Conservation (phyloP, 2,329 filamentous ascomycete species). For the Fusarium albosuccineum region DNA sequence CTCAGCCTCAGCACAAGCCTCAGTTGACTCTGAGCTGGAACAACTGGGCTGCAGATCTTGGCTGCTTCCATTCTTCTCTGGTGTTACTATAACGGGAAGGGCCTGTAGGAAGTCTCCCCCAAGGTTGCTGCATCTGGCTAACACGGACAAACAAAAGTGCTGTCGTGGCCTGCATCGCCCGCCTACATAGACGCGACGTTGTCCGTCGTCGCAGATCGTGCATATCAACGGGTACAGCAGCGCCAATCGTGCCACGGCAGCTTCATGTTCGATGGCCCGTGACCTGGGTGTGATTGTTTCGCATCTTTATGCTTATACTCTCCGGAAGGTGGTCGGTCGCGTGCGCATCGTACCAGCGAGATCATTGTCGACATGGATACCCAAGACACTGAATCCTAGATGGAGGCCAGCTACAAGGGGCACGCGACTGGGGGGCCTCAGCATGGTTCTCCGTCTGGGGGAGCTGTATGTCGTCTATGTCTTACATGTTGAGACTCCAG, state of each 20-base stretch:
- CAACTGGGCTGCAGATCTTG: neutral
- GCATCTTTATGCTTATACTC: conserved; percentile 12
- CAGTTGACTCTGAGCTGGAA: neutral
- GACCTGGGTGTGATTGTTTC: conserved; percentile 21
- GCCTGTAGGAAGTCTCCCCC: neutral
- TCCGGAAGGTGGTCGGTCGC: conserved; percentile 39
- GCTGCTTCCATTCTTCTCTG: conserved; percentile 1
- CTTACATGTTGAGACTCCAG: conserved; percentile 3
- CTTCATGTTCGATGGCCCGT: conserved; percentile 25
- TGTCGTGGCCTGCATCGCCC: conserved; percentile 15
- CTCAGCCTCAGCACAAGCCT: conserved; percentile 37
- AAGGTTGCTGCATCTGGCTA: neutral
- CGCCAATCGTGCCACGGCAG: conserved; percentile 16
- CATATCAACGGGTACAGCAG: neutral
- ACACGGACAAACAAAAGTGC: neutral
- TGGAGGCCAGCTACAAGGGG: conserved; percentile 16
- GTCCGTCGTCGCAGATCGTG: conserved; percentile 7
- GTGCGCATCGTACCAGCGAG: conserved; percentile 24
- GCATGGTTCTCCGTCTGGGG: conserved; percentile 18
- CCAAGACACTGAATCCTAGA: neutral
- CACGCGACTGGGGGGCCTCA: neutral
- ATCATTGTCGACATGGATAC: conserved; percentile 21
- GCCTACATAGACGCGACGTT: conserved; percentile 33
- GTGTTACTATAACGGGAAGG: conserved; percentile 28
- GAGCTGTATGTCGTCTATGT: neutral